These are phyloP conservation scores for Ceratonia siliqua DNA, from an alignment of 306 rosid species.

Conservation along the genomic window DNA sequence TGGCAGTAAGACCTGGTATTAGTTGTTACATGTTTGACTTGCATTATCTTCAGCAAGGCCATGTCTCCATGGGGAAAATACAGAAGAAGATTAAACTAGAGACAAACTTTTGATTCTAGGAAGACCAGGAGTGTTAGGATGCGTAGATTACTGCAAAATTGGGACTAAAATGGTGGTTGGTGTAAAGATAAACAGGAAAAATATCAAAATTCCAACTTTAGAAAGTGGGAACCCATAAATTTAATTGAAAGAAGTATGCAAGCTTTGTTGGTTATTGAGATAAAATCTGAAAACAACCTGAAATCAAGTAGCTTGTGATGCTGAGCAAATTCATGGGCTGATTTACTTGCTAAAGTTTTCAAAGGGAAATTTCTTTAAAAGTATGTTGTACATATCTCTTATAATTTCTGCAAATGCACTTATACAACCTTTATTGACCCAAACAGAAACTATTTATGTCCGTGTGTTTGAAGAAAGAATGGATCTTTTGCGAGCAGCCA, in stretches of 20 bases:
- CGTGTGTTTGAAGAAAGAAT: slow-evolving; percentile 87
- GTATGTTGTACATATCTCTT: slow-evolving; percentile 5
- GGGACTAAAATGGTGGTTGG: slow-evolving; percentile 2
- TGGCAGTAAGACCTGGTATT: not conserved
- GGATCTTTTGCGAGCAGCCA: slow-evolving; percentile 86
- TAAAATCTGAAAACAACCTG: not conserved
- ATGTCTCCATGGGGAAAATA: not conserved
- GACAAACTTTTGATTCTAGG: not conserved
- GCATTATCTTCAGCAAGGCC: not conserved
- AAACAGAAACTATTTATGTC: slow-evolving; percentile 79
- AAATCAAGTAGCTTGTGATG: not conserved
- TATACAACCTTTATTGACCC: slow-evolving; percentile 5
- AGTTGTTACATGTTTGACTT: not conserved
- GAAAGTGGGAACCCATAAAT: not conserved
- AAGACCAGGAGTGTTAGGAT: not conserved
- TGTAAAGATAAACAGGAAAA: not conserved
- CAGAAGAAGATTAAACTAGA: not conserved
- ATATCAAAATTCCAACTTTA: not conserved
- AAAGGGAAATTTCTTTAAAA: not conserved
- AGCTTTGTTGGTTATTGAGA: slow-evolving; percentile 17
- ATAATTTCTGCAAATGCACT: slow-evolving; percentile 17
- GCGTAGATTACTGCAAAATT: not conserved
- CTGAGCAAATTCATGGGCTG: not conserved
- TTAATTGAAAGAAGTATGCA: not conserved
- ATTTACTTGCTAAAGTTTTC: slow-evolving; percentile 11